Percentiles rank a stretch among this genome's conserved stretches.
phyloP scores from a whole-genome alignment of 1,284 basidiomycete species.

The Volvariella surrecta region DNA sequence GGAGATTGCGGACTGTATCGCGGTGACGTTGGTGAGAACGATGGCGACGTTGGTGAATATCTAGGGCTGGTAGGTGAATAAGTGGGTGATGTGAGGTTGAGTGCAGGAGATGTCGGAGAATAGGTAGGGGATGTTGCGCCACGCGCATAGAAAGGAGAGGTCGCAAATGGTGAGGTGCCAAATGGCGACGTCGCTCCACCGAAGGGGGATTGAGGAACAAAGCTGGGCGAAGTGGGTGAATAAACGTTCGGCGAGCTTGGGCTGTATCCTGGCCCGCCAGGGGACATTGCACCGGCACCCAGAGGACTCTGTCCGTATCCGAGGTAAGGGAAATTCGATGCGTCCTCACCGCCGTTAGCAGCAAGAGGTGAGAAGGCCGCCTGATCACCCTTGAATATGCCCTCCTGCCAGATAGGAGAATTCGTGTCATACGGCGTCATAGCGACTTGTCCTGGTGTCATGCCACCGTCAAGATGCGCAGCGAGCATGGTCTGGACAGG shows the following conservation, averaged over 20 bases:
- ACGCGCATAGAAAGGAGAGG: constrained; percentile 67
- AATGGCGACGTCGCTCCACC: constrained; percentile 77
- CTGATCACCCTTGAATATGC: constrained; percentile 71
- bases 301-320: constrained; percentile 80
- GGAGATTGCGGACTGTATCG: constrained; percentile 78
- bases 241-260: constrained; percentile 79
- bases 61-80: constrained; percentile 87
- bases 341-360: constrained; percentile 79
- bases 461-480: constrained; percentile 75
- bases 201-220: constrained; percentile 80
- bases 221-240: constrained; percentile 80
- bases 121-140: constrained; percentile 78
- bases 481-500: constrained; percentile 83
- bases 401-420: constrained; percentile 74
- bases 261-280: constrained; percentile 70
- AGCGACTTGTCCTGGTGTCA: constrained; percentile 84
- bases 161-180: constrained; percentile 68
- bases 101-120: constrained; percentile 76
- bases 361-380: constrained; percentile 94
- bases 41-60: constrained; percentile 80
- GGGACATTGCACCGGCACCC: constrained; percentile 72
- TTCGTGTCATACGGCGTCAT: constrained; percentile 96
- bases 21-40: constrained; percentile 81
- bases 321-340: constrained; percentile 63
- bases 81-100: constrained; percentile 73